These are phyloP conservation scores for Trematosphaeria pertusa DNA, from an alignment of 2,329 filamentous ascomycete species.

Conservation along the genomic window DNA sequence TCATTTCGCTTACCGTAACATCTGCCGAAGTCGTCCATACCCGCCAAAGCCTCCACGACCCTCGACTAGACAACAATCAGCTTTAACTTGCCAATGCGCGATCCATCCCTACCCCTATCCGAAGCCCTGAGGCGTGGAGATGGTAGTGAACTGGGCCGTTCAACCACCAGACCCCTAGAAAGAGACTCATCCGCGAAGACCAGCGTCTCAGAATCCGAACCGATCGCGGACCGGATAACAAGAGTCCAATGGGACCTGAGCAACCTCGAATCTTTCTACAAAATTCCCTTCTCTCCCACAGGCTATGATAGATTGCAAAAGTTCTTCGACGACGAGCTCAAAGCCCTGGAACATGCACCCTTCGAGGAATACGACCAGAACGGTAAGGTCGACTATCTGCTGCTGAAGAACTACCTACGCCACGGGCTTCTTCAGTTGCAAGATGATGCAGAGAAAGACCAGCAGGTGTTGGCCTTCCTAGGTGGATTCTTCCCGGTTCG, in stretches of 20 bases:
- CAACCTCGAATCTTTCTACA: conserved; percentile 59
- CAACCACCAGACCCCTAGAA: no score
- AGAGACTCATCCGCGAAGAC: no score
- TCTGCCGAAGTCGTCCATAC: no score
- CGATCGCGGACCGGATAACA: conserved; percentile 12
- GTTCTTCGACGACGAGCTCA: conserved; percentile 55
- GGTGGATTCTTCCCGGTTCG: conserved; percentile 47
- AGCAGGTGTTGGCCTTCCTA: conserved; percentile 51
- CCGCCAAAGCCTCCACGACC: no score
- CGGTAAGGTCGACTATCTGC: conserved; percentile 57
- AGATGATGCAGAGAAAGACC: conserved; percentile 48
- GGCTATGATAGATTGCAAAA: conserved; percentile 49
- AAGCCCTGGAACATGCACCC: conserved; percentile 38
- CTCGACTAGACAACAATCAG: no score
- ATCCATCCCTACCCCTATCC: no score
- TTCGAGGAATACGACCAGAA: conserved; percentile 54
- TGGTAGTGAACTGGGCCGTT: no score
- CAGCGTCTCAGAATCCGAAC: conserved; percentile 6
- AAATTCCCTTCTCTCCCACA: conserved; percentile 54
- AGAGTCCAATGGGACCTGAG: conserved; percentile 54
- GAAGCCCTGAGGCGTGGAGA: no score
- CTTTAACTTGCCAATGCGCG: no score
- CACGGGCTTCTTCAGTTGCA: conserved; percentile 44
- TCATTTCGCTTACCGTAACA: no score
- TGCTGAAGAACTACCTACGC: conserved; percentile 57